Evolutionary conservation across 768 basidiomycete species (phyloP), one percentile per base, ranked within the genome.

Genomic region (Mycena indigotica): DNA sequence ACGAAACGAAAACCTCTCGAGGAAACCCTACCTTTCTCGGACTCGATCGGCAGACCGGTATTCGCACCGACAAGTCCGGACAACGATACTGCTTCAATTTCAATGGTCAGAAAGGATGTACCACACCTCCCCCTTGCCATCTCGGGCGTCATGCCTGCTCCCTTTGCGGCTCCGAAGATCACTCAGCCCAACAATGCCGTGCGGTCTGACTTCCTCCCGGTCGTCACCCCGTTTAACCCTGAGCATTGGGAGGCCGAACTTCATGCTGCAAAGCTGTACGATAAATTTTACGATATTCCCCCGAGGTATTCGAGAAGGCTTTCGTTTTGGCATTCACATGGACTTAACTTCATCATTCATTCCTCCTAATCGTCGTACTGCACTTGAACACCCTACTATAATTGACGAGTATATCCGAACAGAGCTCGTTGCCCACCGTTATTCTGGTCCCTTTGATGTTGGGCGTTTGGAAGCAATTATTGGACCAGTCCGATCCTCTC

Each of bases 141-240:
- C 3, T 35, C 40, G 19, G 38, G 46, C 16, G 8, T 10, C 65
- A 69, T 46, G 28, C 35, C 35, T 67, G 68, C 48, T 46, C 65
- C 4, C 57, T 69, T 15, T 69, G 67, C 55, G 53, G 59, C 19
- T 17, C 5, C 8, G 16, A 23, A 1, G 24, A 32, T 0, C 63
- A 72, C 32, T 52, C 52, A 15, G 65, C 65, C 1, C 66, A 70
- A 44, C 26, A n/a, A 3, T 67, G 64, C 54, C 4, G 19, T 13
- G 21, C 26, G 2, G 19, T 56, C 55, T 61, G 58, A 67, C 0
- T 64, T 71, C 41, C 45, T 62, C 2, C 62, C 61, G 0, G 57
- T 71, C 12, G 28, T 67, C 1, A 72, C 68, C 5, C 70, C 70
- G 1, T 61, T 71, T n/a, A 28, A 13, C 6, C 58, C 67, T 26